Evolutionary conservation across 495 filamentous ascomycete species (phyloP).

Genomic region (Hyaloscypha bicolor): DNA sequence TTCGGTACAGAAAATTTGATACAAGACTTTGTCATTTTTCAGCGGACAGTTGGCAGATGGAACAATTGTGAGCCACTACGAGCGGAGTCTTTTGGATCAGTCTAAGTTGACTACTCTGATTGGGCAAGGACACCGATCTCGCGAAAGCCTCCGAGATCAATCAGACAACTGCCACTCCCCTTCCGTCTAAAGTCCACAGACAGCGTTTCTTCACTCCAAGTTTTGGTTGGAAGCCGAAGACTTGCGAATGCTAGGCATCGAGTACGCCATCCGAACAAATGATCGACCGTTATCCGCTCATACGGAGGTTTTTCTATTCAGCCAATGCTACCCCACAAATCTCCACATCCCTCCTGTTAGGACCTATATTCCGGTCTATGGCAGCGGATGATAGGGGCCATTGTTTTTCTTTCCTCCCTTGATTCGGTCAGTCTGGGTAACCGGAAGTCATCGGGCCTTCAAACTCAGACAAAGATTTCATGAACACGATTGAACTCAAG

Average conservation of each 20-base stretch:
- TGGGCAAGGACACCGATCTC: neutral
- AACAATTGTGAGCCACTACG: no score
- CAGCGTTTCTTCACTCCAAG: neutral
- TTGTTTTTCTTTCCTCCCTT: neutral
- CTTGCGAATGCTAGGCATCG: neutral
- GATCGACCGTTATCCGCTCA: neutral
- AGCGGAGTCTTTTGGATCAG: neutral
- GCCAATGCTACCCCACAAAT: neutral
- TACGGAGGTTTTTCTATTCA: neutral
- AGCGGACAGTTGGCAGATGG: no score
- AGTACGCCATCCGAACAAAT: neutral
- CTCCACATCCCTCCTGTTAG: neutral
- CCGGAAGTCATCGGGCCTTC: constrained; percentile 46
- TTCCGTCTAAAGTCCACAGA: neutral
- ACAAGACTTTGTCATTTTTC: neutral
- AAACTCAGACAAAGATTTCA: constrained; percentile 45
- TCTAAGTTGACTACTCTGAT: neutral
- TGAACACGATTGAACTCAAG: constrained; percentile 50
- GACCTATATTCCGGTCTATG: neutral
- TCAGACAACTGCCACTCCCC: neutral
- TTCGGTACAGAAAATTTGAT: neutral
- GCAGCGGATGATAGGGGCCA: neutral
- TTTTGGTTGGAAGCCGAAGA: neutral
- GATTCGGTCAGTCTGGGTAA: neutral
- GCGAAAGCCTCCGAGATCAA: neutral